Conservation (phyloP, 78 protist genomes). For the Creolimax fragrantissima region DNA sequence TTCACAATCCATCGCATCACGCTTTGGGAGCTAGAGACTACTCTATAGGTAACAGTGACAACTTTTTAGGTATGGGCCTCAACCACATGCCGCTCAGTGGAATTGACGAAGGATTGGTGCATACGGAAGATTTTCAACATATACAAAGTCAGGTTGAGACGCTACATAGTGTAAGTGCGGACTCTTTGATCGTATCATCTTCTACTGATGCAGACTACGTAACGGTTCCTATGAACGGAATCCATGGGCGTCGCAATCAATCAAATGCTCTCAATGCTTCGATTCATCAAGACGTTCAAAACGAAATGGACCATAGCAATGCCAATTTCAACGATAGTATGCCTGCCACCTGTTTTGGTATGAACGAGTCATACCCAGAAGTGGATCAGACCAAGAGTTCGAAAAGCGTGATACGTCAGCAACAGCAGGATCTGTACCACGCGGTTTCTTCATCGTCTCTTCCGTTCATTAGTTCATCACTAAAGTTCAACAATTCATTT, state of each 20-base stretch:
- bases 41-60: background rate
- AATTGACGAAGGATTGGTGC: background rate
- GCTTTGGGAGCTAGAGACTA: no score
- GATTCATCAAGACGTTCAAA: background rate
- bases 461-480: background rate
- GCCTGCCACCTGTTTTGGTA: background rate
- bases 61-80: background rate
- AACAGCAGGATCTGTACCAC: background rate
- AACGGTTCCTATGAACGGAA: background rate
- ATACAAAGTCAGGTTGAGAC: no score
- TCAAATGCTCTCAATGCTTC: background rate
- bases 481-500: background rate
- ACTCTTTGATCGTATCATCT: background rate
- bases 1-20: background rate
- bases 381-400: background rate
- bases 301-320: background rate
- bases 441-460: background rate
- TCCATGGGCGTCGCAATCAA: background rate
- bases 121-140: no score
- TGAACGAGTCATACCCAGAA: background rate
- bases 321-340: background rate
- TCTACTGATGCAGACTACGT: background rate
- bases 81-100: background rate
- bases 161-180: no score
- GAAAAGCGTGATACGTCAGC: background rate